A percentile compares a stretch with the other conserved stretches of the same genome.
phyloP scores from a whole-genome alignment of 345 rosid genomes.

The Populus euphratica region DNA sequence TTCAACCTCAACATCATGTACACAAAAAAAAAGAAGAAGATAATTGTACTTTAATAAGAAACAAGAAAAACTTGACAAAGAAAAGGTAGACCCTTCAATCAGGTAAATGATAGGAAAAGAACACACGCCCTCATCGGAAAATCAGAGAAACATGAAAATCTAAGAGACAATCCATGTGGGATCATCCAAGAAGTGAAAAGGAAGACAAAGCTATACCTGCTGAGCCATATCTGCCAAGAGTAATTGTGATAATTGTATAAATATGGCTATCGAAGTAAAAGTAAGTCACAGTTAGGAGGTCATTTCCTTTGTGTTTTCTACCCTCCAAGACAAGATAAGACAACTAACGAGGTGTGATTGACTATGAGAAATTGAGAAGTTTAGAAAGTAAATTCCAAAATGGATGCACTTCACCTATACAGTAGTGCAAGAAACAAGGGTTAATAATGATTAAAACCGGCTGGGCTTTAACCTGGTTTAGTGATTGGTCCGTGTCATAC shows the following conservation, averaged over 20 bases:
- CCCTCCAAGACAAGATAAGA: slow-evolving; percentile 14
- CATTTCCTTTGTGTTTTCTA: slow-evolving; percentile 13
- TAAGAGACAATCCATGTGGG: slow-evolving; percentile 16
- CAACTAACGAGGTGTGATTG: neutral
- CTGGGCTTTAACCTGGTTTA: too few species aligned
- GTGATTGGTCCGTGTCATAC: fast-evolving
- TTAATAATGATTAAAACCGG: too few species aligned
- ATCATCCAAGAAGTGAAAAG: slow-evolving; percentile 3
- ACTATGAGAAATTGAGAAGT: slow-evolving; percentile 8
- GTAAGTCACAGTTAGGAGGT: slow-evolving; percentile 13
- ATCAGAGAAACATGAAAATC: neutral
- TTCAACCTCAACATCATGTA: neutral
- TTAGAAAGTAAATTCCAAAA: neutral
- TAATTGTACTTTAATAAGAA: slow-evolving; percentile 12
- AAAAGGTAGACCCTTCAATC: slow-evolving; percentile 4
- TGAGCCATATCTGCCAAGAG: slow-evolving; percentile 23
- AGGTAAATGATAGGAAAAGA: slow-evolving; percentile 19
- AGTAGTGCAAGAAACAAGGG: neutral
- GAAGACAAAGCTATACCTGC: slow-evolving; percentile 33
- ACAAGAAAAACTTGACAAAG: slow-evolving; percentile 11
- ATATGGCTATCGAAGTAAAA: slow-evolving; percentile 17
- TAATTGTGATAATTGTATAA: neutral
- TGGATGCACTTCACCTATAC: neutral
- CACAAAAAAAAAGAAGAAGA: neutral
- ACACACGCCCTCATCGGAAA: slow-evolving; percentile 12